These are phyloP conservation scores for Penicillium sumatraense DNA, from an alignment of 2,329 filamentous ascomycete species.

Conservation along the genomic window DNA sequence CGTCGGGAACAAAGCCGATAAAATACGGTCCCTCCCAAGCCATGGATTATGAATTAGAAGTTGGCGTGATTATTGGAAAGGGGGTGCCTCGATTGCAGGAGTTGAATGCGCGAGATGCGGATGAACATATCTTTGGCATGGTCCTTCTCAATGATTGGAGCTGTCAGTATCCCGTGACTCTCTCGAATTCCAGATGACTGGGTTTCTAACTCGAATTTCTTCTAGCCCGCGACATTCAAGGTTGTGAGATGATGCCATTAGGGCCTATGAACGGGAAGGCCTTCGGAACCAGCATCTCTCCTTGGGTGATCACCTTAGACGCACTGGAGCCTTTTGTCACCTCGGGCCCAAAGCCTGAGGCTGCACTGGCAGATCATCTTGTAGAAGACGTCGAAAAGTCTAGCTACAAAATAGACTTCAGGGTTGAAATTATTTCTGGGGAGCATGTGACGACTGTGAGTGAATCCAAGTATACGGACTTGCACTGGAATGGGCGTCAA, in stretches of 20 bases:
- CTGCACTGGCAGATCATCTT: slow-evolving; percentile 20
- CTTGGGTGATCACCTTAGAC: slow-evolving; percentile 66
- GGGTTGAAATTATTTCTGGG: slow-evolving; percentile 21
- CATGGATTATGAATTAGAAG: slow-evolving; percentile 50
- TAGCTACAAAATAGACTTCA: slow-evolving; percentile 30
- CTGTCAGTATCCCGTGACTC: slow-evolving; percentile 14
- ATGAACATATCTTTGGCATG: slow-evolving; percentile 66
- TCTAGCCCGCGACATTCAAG: slow-evolving; percentile 58
- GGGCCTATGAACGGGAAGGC: slow-evolving; percentile 67
- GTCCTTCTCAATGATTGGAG: slow-evolving; percentile 67
- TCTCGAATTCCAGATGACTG: neutral
- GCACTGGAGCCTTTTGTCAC: slow-evolving; percentile 51
- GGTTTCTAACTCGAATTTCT: neutral
- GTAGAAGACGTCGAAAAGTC: slow-evolving; percentile 20
- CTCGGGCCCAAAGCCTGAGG: slow-evolving; percentile 20
- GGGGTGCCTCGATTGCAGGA: slow-evolving; percentile 41
- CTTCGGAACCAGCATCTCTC: slow-evolving; percentile 63
- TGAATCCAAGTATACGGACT: slow-evolving; percentile 20
- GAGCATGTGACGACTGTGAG: slow-evolving; percentile 13
- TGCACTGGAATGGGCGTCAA: slow-evolving; percentile 36
- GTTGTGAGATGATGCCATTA: slow-evolving; percentile 63
- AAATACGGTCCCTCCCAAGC: slow-evolving; percentile 26
- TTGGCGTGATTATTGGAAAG: slow-evolving; percentile 53
- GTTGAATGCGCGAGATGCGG: slow-evolving; percentile 53
- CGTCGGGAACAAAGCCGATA: slow-evolving; percentile 24